These are phyloP conservation scores for Xanthoconium stramineum DNA, from an alignment of 768 basidiomycete species.

Conservation along the genomic window DNA sequence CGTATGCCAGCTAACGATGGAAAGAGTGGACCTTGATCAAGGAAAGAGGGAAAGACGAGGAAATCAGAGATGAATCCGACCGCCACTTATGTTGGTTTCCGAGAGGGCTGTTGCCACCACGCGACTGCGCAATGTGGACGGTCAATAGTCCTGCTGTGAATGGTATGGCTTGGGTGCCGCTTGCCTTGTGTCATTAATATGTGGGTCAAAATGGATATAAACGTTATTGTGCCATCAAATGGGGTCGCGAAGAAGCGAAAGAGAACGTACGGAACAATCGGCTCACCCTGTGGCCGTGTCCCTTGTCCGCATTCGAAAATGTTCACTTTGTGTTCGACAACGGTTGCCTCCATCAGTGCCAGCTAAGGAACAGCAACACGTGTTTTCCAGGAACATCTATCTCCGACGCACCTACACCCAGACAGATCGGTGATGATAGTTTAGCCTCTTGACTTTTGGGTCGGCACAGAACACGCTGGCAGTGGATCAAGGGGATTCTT, in stretches of 20 bases:
- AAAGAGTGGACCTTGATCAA: conserved; percentile 7
- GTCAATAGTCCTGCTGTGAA: background rate
- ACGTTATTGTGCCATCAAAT: conserved; percentile 11
- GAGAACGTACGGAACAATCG: background rate
- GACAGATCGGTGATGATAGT: too few species aligned
- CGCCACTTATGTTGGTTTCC: conserved; percentile 3
- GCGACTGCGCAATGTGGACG: background rate
- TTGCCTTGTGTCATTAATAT: conserved; percentile 20
- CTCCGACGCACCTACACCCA: too few species aligned
- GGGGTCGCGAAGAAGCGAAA: background rate
- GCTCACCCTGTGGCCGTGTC: too few species aligned
- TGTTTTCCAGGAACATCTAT: too few species aligned
- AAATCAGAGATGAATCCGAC: background rate
- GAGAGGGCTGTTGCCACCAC: background rate
- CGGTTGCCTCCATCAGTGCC: too few species aligned
- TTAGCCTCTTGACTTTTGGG: too few species aligned
- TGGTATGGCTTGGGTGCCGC: conserved; percentile 1
- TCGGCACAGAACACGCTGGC: too few species aligned
- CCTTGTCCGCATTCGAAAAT: too few species aligned
- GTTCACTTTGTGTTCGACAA: too few species aligned
- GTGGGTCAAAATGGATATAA: background rate
- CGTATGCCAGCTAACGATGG: conserved; percentile 6
- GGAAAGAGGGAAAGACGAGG: background rate
- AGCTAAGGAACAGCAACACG: too few species aligned
- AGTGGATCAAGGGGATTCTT: too few species aligned